A percentile compares a stretch with the other conserved stretches of the same genome.
Evolutionary conservation across 441 rosid genomes (phyloP).

Genomic region (Erodium trifolium): DNA sequence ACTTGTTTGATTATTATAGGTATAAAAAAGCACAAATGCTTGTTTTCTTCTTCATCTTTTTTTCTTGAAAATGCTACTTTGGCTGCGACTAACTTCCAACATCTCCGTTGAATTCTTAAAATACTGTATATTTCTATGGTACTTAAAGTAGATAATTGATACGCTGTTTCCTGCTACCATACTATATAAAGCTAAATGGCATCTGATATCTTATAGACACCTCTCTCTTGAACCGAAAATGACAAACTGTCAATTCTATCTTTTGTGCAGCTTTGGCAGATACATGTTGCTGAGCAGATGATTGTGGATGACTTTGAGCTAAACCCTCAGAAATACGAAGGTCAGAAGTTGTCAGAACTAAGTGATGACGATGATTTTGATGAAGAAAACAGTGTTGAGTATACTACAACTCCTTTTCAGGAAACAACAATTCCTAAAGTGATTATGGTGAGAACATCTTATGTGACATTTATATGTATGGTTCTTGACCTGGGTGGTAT

Average conservation of each 20-base stretch:
- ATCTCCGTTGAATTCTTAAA: not conserved
- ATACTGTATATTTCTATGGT: not conserved
- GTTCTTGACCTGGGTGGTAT: constrained; percentile 4
- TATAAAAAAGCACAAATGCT: no score
- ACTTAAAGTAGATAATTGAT: not conserved
- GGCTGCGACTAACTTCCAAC: not conserved
- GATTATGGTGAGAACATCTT: constrained; percentile 46
- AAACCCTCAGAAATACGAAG: constrained; percentile 80
- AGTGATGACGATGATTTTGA: constrained; percentile 68
- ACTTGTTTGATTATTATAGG: no score
- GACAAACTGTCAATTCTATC: constrained; percentile 13
- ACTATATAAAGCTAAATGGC: no score
- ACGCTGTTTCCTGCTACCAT: no score
- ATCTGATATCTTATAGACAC: not conserved
- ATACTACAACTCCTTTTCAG: constrained; percentile 56
- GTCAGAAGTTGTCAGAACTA: constrained; percentile 63
- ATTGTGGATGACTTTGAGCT: constrained; percentile 76
- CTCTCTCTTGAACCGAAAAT: not conserved
- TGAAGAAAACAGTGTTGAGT: constrained; percentile 52
- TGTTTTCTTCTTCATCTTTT: not conserved
- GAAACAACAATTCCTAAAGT: constrained; percentile 51
- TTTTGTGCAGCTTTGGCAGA: constrained; percentile 82
- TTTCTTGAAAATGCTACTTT: not conserved
- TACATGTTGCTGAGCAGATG: constrained; percentile 92
- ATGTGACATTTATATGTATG: not conserved